These are phyloP conservation scores for Stropharia rugosoannulata DNA, from an alignment of 768 basidiomycete genomes.

Conservation along the genomic window DNA sequence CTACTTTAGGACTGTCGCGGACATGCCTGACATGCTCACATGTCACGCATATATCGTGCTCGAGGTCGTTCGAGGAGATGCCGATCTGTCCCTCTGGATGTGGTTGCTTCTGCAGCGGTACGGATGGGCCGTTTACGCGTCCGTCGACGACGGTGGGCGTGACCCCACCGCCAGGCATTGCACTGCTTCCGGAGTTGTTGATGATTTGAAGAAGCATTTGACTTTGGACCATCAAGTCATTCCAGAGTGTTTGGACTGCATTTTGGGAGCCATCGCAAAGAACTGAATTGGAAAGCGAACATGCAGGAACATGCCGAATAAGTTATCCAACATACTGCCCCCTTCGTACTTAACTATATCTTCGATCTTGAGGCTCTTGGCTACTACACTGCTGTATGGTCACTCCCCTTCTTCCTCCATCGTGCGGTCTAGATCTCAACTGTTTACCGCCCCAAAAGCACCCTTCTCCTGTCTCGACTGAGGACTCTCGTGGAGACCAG, in stretches of 20 bases:
- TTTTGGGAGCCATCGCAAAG: not conserved
- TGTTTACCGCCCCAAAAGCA: too few relatives aligned
- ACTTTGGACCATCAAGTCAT: not conserved
- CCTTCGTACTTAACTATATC: too few relatives aligned
- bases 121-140: slow-evolving; percentile 27
- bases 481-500: too few relatives aligned
- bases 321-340: too few relatives aligned
- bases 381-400: too few relatives aligned
- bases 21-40: slow-evolving; percentile 64
- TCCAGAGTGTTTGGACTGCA: not conserved
- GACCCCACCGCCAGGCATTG: slow-evolving; percentile 14
- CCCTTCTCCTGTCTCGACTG: too few relatives aligned
- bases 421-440: too few relatives aligned
- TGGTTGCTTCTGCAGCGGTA: slow-evolving; percentile 56
- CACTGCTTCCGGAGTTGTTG: not conserved
- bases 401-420: too few relatives aligned
- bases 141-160: slow-evolving; percentile 30
- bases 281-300: too few relatives aligned
- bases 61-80: slow-evolving; percentile 45
- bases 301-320: too few relatives aligned
- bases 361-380: too few relatives aligned
- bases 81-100: slow-evolving; percentile 66
- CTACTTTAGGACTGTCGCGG: slow-evolving; percentile 52
- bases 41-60: slow-evolving; percentile 65
- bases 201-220: not conserved